These are phyloP conservation scores for Suillus brevipes DNA, from an alignment of 768 basidiomycete species.

Conservation along the genomic window DNA sequence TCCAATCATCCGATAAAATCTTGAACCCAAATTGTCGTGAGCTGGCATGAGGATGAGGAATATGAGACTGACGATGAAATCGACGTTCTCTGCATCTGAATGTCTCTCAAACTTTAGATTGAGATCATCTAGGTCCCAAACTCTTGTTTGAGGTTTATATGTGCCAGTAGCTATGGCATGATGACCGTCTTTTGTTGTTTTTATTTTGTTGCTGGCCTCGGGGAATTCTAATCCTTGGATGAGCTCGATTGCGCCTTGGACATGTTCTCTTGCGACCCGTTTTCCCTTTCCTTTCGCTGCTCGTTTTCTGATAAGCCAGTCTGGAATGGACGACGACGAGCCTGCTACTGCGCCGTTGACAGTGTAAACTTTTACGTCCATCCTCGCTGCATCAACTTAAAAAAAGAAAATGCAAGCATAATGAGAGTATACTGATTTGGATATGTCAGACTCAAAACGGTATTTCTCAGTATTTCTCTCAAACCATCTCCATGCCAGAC, in stretches of 20 bases:
- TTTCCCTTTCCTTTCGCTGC: constrained; percentile 63
- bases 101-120: constrained; percentile 95
- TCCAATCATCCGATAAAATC: constrained; percentile 98
- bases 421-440: neutral
- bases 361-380: constrained; percentile 82
- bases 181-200: constrained; percentile 87
- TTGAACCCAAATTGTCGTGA: constrained; percentile 30
- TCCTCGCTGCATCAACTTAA: neutral
- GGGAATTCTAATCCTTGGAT: constrained; percentile 98
- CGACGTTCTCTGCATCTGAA: constrained; percentile 95
- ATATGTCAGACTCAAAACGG: neutral
- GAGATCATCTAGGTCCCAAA: constrained; percentile 93
- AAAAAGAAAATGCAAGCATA: neutral
- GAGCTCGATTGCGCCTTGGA: constrained; percentile 85
- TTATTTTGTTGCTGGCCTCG: constrained; percentile 90
- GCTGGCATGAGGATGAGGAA: neutral
- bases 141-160: constrained; percentile 96
- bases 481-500: neutral
- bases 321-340: constrained; percentile 88
- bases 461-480: neutral
- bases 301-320: constrained; percentile 85
- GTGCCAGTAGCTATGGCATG: constrained; percentile 94
- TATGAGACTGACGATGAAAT: constrained; percentile 76
- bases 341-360: constrained; percentile 90
- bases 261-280: constrained; percentile 64